Conservation (phyloP, 106 monocot genomes). For the Xerophyta viscosa region DNA sequence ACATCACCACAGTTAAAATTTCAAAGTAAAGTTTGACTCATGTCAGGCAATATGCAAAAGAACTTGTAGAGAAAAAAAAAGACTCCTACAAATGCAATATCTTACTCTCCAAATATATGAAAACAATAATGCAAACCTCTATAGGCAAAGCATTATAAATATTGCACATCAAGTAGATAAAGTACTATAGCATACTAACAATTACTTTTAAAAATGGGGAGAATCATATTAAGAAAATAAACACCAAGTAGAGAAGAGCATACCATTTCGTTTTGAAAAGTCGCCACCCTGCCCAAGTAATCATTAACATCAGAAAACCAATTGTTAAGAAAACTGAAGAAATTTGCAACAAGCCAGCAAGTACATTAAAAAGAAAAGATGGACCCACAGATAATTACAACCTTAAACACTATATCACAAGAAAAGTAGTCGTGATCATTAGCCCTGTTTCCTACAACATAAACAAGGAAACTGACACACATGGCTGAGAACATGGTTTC, state of each 20-base stretch:
- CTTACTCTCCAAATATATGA: too few species aligned
- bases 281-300: slow-evolving; percentile 87
- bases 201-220: neutral
- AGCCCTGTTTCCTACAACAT: slow-evolving; percentile 65
- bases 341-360: neutral
- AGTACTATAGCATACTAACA: neutral
- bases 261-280: slow-evolving; percentile 83
- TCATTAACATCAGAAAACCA: slow-evolving; percentile 4
- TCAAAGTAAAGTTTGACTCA: too few species aligned
- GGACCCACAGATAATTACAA: slow-evolving; percentile 49
- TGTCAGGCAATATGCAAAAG: too few species aligned
- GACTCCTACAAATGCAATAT: too few species aligned
- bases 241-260: neutral
- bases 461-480: slow-evolving; percentile 42
- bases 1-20: too few species aligned
- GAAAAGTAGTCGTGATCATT: slow-evolving; percentile 67
- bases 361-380: slow-evolving; percentile 13
- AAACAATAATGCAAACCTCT: too few species aligned
- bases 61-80: too few species aligned
- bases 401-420: slow-evolving; percentile 75
- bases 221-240: neutral
- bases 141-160: too few species aligned
- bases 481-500: slow-evolving; percentile 24
- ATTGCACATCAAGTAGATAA: too few species aligned
- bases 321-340: neutral